Evolutionary conservation across 495 filamentous ascomycete species (phyloP), one percentile per base, ranked within the genome.

Genomic region (Apodospora peruviana): DNA sequence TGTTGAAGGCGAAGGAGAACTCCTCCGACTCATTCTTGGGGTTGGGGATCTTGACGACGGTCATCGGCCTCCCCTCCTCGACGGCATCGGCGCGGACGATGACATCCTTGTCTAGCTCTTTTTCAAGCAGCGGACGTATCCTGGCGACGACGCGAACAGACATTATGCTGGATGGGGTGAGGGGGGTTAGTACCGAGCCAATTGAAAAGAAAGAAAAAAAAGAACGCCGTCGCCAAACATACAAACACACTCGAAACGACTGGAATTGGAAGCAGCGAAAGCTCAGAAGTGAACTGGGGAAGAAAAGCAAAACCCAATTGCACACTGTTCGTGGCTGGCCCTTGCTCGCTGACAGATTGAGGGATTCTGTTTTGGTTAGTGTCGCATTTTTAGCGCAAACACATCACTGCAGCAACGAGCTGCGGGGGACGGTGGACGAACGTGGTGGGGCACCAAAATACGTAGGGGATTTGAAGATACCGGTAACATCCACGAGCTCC

Each of bases 1-100:
- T 79, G 74, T 90, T 96, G 79, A 97, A 98, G 23, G 91, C 83
- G 60, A 97, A 98, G 19, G 86, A 86, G 66, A 91, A 98, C 50
- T 88, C 84, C 61, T 98, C 93, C 5, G 78, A 73, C 51, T 87
- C 86, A 52, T 96, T 96, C 71, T 91, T 95, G 0, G 91, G 91
- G 66, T 89, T 97, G 18, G 93, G 93, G 59, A 98, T 95, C 53
- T 87, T 85, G 53, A 98, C 82, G 11, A 90, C 65, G 10, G 81
- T 91, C 47, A 61, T 62, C 5, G 72, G 65, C 53, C 64, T 76
- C 9, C 80, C 78, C 29, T 85, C 79, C 5, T 80, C 77, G 55
- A 64, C 66, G 56, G 66, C 60, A 60, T 79, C 72, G 0, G 84
- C 79, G 17, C 73, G 79, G 42, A 98, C 82, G 57, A 98, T 95